These are phyloP conservation scores for Aspergillus ostianus DNA, from an alignment of 495 filamentous ascomycete genomes.

Conservation along the genomic window DNA sequence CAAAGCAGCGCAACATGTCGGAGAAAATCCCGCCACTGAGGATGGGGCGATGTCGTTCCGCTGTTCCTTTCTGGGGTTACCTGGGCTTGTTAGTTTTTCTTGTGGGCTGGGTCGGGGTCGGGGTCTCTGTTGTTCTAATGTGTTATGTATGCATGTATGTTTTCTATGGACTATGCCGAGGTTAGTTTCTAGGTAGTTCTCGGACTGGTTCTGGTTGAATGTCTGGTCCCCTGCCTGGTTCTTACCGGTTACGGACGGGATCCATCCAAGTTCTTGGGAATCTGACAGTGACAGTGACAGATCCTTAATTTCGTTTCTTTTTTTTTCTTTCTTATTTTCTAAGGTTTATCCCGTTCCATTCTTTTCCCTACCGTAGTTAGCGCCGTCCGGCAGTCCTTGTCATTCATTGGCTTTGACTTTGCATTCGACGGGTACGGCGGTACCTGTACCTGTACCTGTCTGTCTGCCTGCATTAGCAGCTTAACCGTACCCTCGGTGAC, in stretches of 20 bases:
- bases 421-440: constrained; percentile 4
- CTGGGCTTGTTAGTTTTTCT: too few species aligned
- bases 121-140: too few species aligned
- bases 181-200: too few species aligned
- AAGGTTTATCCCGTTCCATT: not conserved
- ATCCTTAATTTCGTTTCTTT: constrained; percentile 2
- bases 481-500: constrained; percentile 10
- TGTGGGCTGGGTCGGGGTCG: too few species aligned
- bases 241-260: not conserved
- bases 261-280: not conserved
- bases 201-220: too few species aligned
- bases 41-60: not conserved
- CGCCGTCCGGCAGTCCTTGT: not conserved
- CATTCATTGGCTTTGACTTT: constrained; percentile 13
- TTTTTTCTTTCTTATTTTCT: constrained; percentile 4
- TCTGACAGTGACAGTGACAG: not conserved
- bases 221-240: too few species aligned
- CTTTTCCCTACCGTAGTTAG: not conserved
- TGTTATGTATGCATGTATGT: too few species aligned
- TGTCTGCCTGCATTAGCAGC: constrained; percentile 8
- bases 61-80: not conserved
- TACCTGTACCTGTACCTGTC: not conserved
- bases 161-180: too few species aligned
- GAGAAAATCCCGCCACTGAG: constrained; percentile 15
- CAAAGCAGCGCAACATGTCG: constrained; percentile 12